phyloP scores from a whole-genome alignment of 495 filamentous ascomycete species.

The Hamigera avellanea region DNA sequence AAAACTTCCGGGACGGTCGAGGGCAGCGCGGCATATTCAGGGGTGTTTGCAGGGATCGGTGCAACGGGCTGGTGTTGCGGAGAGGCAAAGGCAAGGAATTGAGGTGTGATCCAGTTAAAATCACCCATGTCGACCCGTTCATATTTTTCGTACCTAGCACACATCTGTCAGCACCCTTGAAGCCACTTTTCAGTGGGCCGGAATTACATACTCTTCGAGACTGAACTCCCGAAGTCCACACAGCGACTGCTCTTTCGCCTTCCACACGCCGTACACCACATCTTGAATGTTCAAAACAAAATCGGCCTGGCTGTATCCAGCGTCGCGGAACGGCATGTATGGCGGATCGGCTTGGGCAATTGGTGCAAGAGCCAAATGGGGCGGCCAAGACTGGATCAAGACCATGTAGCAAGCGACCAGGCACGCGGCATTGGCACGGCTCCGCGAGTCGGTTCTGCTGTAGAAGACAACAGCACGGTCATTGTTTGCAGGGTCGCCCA shows the following conservation, averaged over 20 bases:
- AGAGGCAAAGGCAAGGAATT: constrained; percentile 93
- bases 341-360: constrained; percentile 93
- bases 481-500: constrained; percentile 76
- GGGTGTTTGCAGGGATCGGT: constrained; percentile 56
- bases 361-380: constrained; percentile 91
- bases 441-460: constrained; percentile 82
- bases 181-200: neutral
- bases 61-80: constrained; percentile 70
- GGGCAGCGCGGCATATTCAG: constrained; percentile 60
- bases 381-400: constrained; percentile 96
- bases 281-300: constrained; percentile 92
- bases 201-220: constrained; percentile 66
- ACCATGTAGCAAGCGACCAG: constrained; percentile 95
- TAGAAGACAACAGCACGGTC: constrained; percentile 85
- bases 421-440: constrained; percentile 95
- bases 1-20: constrained; percentile 55
- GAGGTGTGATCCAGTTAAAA: constrained; percentile 97
- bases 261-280: constrained; percentile 97
- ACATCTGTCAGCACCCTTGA: constrained; percentile 10
- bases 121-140: constrained; percentile 97
- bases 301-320: constrained; percentile 96
- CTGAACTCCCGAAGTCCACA: constrained; percentile 82
- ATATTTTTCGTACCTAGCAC: constrained; percentile 70
- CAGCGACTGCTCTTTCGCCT: constrained; percentile 86
- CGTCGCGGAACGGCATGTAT: constrained; percentile 96